A percentile compares a stretch with the other conserved stretches of the same genome.
phyloP scores from a whole-genome alignment of 768 basidiomycete genomes.

The Podaxis sp. region DNA sequence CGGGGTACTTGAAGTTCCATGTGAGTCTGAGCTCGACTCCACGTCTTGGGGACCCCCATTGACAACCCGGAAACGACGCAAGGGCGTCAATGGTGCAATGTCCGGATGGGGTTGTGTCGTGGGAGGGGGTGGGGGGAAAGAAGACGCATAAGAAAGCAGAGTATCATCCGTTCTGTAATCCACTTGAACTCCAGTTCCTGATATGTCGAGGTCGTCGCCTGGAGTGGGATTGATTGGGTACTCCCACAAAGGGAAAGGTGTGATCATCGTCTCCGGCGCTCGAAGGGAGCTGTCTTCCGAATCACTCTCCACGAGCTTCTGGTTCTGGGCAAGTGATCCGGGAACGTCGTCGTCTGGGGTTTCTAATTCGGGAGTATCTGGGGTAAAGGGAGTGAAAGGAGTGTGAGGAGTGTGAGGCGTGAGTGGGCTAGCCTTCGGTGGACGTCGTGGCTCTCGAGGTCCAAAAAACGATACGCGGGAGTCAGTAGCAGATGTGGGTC shows the following conservation, averaged over 20 bases:
- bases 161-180: background rate
- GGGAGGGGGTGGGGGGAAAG: background rate
- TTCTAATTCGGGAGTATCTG: slow-evolving; percentile 14
- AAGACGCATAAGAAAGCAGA: background rate
- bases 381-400: slow-evolving; percentile 9
- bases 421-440: background rate
- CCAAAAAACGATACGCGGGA: slow-evolving; percentile 11
- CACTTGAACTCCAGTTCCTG: background rate
- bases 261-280: slow-evolving; percentile 1
- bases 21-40: slow-evolving; percentile 1
- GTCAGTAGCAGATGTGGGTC: slow-evolving; percentile 1
- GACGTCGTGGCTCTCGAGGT: slow-evolving; percentile 11
- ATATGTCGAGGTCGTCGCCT: background rate
- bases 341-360: slow-evolving; percentile 8
- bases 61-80: background rate
- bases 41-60: background rate
- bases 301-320: slow-evolving; percentile 1
- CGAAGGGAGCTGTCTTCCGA: background rate
- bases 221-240: background rate
- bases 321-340: background rate
- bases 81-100: background rate
- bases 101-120: background rate
- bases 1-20: background rate
- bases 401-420: slow-evolving; percentile 11
- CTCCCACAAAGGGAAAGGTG: slow-evolving; percentile 15